Percentiles rank a stretch among this genome's conserved stretches.
Evolutionary conservation across 495 filamentous ascomycete genomes (phyloP).

Genomic region (Lindgomyces ingoldianus): DNA sequence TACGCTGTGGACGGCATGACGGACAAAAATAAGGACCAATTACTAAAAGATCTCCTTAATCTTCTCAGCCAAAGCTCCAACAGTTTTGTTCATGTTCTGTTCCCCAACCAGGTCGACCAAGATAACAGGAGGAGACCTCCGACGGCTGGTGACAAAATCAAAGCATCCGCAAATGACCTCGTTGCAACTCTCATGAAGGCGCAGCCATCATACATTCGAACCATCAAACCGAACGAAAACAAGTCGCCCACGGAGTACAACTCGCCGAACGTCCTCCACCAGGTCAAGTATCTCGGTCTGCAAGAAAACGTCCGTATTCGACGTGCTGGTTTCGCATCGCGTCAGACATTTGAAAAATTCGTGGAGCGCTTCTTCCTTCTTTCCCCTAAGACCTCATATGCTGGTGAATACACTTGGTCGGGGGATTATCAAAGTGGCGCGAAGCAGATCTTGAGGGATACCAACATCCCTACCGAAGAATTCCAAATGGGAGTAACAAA

Average conservation of each 20-base stretch:
- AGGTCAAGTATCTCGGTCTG: constrained; percentile 98
- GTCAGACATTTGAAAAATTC: constrained; percentile 98
- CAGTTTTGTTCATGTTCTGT: constrained; percentile 78
- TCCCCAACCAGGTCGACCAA: constrained; percentile 91
- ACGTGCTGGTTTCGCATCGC: constrained; percentile 93
- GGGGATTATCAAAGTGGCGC: constrained; percentile 82
- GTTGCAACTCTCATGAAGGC: constrained; percentile 97
- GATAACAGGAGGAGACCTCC: constrained; percentile 94
- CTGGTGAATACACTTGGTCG: constrained; percentile 94
- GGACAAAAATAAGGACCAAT: constrained; percentile 98
- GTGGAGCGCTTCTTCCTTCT: constrained; percentile 96
- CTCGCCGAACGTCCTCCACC: constrained; percentile 86
- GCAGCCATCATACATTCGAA: constrained; percentile 94
- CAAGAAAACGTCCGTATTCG: constrained; percentile 99
- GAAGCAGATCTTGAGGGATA: constrained; percentile 95
- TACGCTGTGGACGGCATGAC: constrained; percentile 97
- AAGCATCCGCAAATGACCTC: constrained; percentile 90
- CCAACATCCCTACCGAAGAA: constrained; percentile 89
- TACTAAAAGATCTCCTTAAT: constrained; percentile 91
- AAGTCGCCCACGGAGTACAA: constrained; percentile 94
- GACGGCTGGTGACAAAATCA: constrained; percentile 96
- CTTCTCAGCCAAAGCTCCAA: constrained; percentile 83
- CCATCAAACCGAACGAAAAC: constrained; percentile 99
- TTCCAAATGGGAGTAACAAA: constrained; percentile 97
- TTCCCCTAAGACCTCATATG: constrained; percentile 91